phyloP scores from a whole-genome alignment of 31 red algal genomes.

The Asparagopsis taxiformis region DNA sequence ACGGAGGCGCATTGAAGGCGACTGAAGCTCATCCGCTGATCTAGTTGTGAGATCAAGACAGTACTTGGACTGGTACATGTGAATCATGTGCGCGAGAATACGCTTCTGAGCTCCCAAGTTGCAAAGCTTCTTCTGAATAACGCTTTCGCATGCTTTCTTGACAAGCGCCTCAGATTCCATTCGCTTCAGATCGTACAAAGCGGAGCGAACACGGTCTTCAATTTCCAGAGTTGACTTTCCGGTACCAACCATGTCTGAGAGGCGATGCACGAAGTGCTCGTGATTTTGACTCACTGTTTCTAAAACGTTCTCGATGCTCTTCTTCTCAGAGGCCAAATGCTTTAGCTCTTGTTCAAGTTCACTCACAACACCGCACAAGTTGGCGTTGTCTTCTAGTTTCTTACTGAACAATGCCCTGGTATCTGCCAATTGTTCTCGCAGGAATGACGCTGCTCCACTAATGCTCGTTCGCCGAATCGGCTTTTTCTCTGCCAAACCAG shows the following conservation, averaged over 20 bases:
- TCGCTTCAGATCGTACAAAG: constrained; percentile 6
- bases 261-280: constrained; percentile 18
- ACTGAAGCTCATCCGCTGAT: background rate
- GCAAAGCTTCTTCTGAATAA: constrained; percentile 4
- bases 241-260: constrained; percentile 9
- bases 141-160: background rate
- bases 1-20: constrained; percentile 19
- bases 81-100: constrained; percentile 36
- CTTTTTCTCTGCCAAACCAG: background rate
- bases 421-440: constrained; percentile 32
- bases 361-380: constrained; percentile 28
- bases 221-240: constrained; percentile 29
- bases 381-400: constrained; percentile 42
- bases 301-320: constrained; percentile 17
- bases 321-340: constrained; percentile 7
- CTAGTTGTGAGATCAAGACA: constrained; percentile 30
- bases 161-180: background rate
- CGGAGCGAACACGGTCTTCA: constrained; percentile 23
- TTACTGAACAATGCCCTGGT: constrained; percentile 39
- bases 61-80: constrained; percentile 53
- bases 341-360: constrained; percentile 45
- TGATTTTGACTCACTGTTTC: constrained; percentile 18
- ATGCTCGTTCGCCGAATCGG: background rate
- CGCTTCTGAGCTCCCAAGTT: constrained; percentile 34
- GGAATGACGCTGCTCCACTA: constrained; percentile 32